Percentiles rank a stretch among this genome's conserved stretches.
Evolutionary conservation across 129 eudicot species (phyloP).

Genomic region (Glebionis coronaria): DNA sequence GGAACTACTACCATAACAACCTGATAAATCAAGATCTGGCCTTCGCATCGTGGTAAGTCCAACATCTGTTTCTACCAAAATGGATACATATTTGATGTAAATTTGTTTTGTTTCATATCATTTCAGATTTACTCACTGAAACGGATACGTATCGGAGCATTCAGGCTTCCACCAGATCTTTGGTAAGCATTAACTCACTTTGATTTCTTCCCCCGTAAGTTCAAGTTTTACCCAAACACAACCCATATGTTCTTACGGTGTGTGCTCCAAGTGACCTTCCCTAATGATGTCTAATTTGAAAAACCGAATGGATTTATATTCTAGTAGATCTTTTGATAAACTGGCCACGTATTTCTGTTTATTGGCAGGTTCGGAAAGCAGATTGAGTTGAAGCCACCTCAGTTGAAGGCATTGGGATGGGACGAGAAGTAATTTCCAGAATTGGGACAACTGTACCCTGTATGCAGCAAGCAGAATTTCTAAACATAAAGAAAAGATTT

Average conservation of each 20-base stretch:
- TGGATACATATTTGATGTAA: not conserved
- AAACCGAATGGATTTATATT: not conserved
- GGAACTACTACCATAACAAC: constrained; percentile 79
- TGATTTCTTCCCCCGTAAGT: not conserved
- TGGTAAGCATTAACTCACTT: constrained; percentile 49
- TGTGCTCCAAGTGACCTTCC: not conserved
- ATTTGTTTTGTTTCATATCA: constrained; percentile 2
- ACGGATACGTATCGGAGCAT: constrained; percentile 83
- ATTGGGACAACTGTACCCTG: not conserved
- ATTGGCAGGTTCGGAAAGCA: constrained; percentile 74
- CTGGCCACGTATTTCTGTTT: constrained; percentile 6
- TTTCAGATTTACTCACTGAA: constrained; percentile 76
- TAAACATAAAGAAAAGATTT: constrained; percentile 6
- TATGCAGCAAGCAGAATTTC: not conserved
- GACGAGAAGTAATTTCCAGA: constrained; percentile 16
- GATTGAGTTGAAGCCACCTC: constrained; percentile 58
- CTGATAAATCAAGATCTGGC: constrained; percentile 67
- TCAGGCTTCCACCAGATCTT: constrained; percentile 89
- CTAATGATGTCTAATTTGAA: not conserved
- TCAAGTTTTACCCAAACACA: not conserved
- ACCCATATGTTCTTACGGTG: no score
- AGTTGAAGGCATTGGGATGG: constrained; percentile 80
- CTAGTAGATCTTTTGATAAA: not conserved
- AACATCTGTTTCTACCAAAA: constrained; percentile 2
- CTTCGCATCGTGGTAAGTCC: constrained; percentile 80